Base-by-base conservation (phyloP, 371 early-diverging fungal genomes). In the Actinomortierella wolfii region DNA sequence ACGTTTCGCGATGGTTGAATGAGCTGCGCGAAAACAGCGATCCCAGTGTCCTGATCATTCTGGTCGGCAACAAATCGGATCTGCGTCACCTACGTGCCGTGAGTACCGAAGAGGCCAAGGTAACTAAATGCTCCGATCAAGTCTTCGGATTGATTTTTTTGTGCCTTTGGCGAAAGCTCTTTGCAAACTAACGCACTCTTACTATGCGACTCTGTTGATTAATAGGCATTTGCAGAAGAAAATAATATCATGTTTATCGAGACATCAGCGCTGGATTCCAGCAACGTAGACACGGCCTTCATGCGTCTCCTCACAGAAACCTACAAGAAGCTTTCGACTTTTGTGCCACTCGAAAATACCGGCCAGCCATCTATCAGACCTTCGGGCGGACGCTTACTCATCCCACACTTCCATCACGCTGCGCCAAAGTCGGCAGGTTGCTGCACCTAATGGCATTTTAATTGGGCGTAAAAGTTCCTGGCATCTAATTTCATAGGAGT, bases 281-380 rank as follows among this genome's bases (percentile, higher is more conserved):
- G 79, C 54, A 91, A 91, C 77, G 88, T 91, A 42, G 88, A 89
- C 57, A 54, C 79, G 45, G 86, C 90, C 23, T 90, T 89, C 74
- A 86, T 82, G 51, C 81, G 85, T 48, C 86, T 89, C 58, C 53
- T 88, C 48, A 82, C 86, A 6, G 87, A 61, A 54, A 67, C 61
- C 28, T 54, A 59, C 39, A 67, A 48, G 53, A 47, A n/a, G 3
- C 29, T 56, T 5, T 40, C 56, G 39, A 55, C 56, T 21, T 24
- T 51, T 8, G 20, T 50, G 18, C 67, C 61, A 6, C 39, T 26
- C 3, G 51, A 34, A 8, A 54, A 53, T 0, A 46, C 34, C 34
- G 11, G 11, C 11, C 34, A 34, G 11, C 11, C 34, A 34, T 34
- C 34, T 4, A 34, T 34, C 11, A 4, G 34, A 11, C 34, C 34